Base-by-base conservation (phyloP, 805 yeast genomes). In the Lachancea fermentati region DNA sequence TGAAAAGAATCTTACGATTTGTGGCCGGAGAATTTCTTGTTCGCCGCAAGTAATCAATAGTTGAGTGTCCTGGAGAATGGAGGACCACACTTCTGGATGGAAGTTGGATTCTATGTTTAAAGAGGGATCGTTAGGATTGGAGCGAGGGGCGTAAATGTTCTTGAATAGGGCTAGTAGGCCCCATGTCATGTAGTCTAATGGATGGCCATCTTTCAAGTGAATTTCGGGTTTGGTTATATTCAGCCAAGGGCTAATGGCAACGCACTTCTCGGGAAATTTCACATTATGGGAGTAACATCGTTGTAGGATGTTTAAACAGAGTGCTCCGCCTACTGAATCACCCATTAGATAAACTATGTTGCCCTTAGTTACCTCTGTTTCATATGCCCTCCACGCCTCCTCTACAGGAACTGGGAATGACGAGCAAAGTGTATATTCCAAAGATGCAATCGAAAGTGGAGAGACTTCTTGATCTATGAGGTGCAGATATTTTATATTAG, bases 281-380 rank as follows among this genome's bases (percentile, higher is more conserved):
- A 36, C 18, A 3, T 33, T 25, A 18, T 34, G 36, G 30, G 25
- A 29, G 4, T 35, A 34, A 16, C 51, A 33, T 31, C 44, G 44
- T 18, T 42, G 38, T 15, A 56, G 32, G 15, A 53, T 33, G 32
- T 49, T 38, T 8, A 55, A 25, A 7, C 48, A 41, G 9, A 55
- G 25, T 25, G 52, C 47, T 7, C 57, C 61, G 14, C 61, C 61
- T 4, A 57, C 53, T 3, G 61, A 56, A 19, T 56, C 61, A n/a
- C 61, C 61, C 31, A 55, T 28, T 14, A 54, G 13, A 8, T 30
- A 30, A 4, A 52, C 43, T n/a, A 45, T 43, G 12, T 46, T 25
- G 34, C 49, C 45, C 4, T 38, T 39, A 9, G 36, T 11, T 3
- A 38, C 41, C 1, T 40, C 13, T 2, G 19, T 33, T 2, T 47